Base-by-base conservation (phyloP, 176 grass and related monocot genomes). In the Phragmites australis region DNA sequence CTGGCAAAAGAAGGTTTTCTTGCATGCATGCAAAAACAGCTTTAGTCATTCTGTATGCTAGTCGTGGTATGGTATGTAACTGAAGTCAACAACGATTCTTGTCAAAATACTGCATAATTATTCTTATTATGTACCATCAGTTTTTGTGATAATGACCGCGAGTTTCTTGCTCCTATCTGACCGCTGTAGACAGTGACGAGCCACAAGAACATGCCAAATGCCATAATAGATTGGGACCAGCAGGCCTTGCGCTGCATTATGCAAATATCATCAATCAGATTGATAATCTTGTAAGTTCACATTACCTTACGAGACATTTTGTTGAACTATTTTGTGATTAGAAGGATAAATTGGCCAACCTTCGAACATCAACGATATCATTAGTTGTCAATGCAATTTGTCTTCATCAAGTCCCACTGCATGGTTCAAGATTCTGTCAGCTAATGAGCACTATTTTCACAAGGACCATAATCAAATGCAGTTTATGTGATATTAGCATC, bases 181-280 rank as follows among this genome's bases (percentile, higher is more conserved):
- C 56, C n/a, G n/a, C n/a, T 94, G 75, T 81, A 97, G 89, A 86
- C 68, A 75, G 50, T 70, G 83, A 87, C 80, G 88, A 88, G 23
- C 72, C 75, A 79, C 85, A 65, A 66, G 88, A 95, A 83, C 68
- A 66, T 60, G 63, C 39, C 53, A 93, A 81, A 73, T 44, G 1
- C 19, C 79, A 81, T 44, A 91, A 84, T 81, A 89, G 90, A 90
- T 85, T 99, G 83, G 97, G 97, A 68, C 90, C 93, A 73, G 90
- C 97, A 76, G 93, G 97, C 81, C 97, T 99, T 74, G 93, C 97
- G 8, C 75, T 99, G 57, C 93, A 99, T 72, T 99, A 99, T 82
- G 93, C 97, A n/a, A 99, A 88, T 88, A 90, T 90, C 73, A 96
- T 96, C 85, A 89, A 83, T 87, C 97, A 93, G 51, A 99, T 96